These are phyloP conservation scores for Coleophoma crateriformis DNA, from an alignment of 2,329 filamentous ascomycete genomes.

Conservation along the genomic window DNA sequence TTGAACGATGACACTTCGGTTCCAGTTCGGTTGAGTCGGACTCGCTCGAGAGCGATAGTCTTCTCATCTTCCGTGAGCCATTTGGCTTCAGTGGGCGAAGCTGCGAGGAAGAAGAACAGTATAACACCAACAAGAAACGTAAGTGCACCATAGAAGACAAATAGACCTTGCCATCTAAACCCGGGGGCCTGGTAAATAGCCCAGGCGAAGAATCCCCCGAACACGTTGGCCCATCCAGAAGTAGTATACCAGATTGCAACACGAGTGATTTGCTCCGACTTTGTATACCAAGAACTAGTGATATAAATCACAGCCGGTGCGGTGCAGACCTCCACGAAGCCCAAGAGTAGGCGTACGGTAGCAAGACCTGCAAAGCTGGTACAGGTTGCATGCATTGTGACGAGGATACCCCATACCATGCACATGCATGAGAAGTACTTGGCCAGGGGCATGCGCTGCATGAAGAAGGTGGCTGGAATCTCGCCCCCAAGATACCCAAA, in stretches of 20 bases:
- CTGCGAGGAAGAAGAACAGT: background rate
- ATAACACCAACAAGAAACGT: background rate
- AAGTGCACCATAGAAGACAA: conserved; percentile 6
- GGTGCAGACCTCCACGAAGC: background rate
- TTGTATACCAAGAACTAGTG: conserved; percentile 65
- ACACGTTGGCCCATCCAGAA: conserved; percentile 55
- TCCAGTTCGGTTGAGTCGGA: conserved; percentile 30
- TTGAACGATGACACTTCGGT: conserved; percentile 31
- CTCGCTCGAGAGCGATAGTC: conserved; percentile 43
- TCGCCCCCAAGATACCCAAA: conserved; percentile 24
- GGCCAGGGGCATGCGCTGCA: conserved; percentile 49
- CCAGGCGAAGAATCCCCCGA: conserved; percentile 52
- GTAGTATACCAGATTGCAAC: conserved; percentile 61
- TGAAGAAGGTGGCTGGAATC: conserved; percentile 2
- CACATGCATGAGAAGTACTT: conserved; percentile 56
- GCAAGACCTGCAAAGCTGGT: conserved; percentile 43
- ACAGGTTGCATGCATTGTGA: conserved; percentile 55
- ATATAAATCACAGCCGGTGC: conserved; percentile 57
- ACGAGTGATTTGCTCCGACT: conserved; percentile 55
- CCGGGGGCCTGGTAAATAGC: background rate
- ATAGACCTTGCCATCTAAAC: conserved; percentile 32
- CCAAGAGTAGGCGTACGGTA: background rate
- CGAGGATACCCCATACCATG: conserved; percentile 49
- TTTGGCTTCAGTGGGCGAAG: conserved; percentile 27
- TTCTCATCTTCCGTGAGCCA: conserved; percentile 50